Evolutionary conservation across 2,329 filamentous ascomycete genomes (phyloP), one percentile per base, ranked within the genome.

Genomic region (Talaromyces funiculosus): DNA sequence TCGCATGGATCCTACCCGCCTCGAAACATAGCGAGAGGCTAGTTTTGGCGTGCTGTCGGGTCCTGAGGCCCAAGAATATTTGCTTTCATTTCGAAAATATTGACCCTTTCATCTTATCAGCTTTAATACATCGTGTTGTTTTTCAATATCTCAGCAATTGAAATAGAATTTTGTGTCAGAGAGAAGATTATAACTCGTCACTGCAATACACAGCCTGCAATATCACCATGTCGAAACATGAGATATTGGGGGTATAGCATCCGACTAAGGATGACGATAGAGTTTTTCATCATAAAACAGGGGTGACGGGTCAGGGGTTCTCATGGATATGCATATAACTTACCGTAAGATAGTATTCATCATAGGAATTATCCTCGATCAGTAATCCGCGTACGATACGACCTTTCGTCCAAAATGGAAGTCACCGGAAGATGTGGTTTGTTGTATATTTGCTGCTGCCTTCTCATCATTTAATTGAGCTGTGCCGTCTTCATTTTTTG

Each of bases 181-280:
- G 76, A 78, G 76, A 78, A 78, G 76, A 78, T 78, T 76, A 67
- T 24, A 62, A 65, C 65, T 78, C 76, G 71, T 69, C 75, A 76
- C 69, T 66, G 73, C 70, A 72, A 73, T 66, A 72, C 72, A 73
- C 73, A 74, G 49, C 72, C 63, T 64, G 64, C 67, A 68, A 66
- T 63, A 55, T 56, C 63, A 47, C 57, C 38, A 53, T 59, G 56
- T 40, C 51, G 61, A 65, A 66, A 63, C 62, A 66, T 60, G 62
- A 58, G 49, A 54, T 38, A 66, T 62, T 24, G 40, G 54, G 70
- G 73, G 70, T 73, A 73, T 72, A 77, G 78, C 75, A 77, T 95
- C 87, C 84, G 91, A 81, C 90, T 95, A 95, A 95, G 91, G 91
- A 96, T 95, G 91, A 95, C 90, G 89, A 92, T 92, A 92, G 82